Evolutionary conservation across 176 grass and related monocot species (phyloP), one percentile per base, ranked within the genome.

Genomic region (Poa pratensis): DNA sequence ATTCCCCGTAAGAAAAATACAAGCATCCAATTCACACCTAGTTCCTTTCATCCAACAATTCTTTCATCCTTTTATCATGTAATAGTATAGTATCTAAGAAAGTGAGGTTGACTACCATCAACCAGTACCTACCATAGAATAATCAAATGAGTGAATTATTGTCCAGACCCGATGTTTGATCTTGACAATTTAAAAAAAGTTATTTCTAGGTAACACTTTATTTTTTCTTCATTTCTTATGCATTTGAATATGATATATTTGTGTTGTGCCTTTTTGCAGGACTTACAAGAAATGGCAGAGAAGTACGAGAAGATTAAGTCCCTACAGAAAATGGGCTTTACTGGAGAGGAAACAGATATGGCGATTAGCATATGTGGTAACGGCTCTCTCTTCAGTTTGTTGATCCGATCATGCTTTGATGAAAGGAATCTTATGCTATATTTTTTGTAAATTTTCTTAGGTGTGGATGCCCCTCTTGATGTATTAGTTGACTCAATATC

Each of bases 361-460:
- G 86, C 93, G 32, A 80, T 98, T 45, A 40, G 64, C 27, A 98
- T 77, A 98, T 95, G 96, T 6, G 91, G 91, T 98, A 73, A 82
- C 53, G 62, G 76, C 69, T 90, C 51, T 87, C 63, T 45, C 24
- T 75, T 79, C 8, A 43, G 80, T 40, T 40, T 75, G 32, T 22
- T 86, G n/a, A 23, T 84, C 14, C 14, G 61, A 59, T 69, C 49
- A 46, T 50, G 62, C 10, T 76, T 20, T 79, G 40, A 79, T 63
- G 23, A 53, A 72, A 58, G 23, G 13, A 22, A 53, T 48, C 50
- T 81, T 86, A 53, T 40, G 5, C 26, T 80, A 3, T 32, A 65
- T 81, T 9, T 66, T 76, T 35, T 80, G 40, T 90, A 14, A 28
- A 88, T 80, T 58, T 81, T 22, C 34, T 18, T 82, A 98, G 96